phyloP scores from a whole-genome alignment of 495 filamentous ascomycete species.

The Penicillium paxilli region DNA sequence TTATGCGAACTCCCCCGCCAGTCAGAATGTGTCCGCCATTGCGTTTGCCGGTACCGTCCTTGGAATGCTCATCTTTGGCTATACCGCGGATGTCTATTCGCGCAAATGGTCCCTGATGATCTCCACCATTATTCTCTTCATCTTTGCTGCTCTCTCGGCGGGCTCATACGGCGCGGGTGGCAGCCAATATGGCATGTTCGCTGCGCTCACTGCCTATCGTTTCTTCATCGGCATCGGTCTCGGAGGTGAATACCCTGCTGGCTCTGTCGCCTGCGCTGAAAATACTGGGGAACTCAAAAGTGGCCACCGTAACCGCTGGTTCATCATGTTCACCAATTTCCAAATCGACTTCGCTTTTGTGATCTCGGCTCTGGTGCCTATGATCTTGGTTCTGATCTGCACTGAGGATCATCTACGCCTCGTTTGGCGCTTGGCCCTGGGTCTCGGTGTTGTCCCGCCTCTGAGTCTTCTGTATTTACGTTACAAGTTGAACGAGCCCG shows the following conservation, averaged over 20 bases:
- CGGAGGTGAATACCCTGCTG: constrained; percentile 85
- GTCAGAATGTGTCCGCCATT: constrained; percentile 71
- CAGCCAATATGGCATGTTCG: constrained; percentile 65
- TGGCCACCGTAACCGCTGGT: constrained; percentile 85
- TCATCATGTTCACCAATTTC: constrained; percentile 90
- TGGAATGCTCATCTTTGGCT: constrained; percentile 82
- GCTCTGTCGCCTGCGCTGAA: constrained; percentile 81
- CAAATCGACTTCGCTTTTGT: constrained; percentile 84
- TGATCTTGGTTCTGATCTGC: constrained; percentile 68
- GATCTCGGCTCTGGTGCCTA: constrained; percentile 70
- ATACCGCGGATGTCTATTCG: constrained; percentile 78
- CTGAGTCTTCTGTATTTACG: constrained; percentile 73
- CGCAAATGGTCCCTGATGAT: constrained; percentile 77
- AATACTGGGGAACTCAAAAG: constrained; percentile 76
- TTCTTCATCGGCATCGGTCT: constrained; percentile 73
- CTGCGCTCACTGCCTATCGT: constrained; percentile 80
- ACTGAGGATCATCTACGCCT: constrained; percentile 67
- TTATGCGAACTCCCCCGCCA: constrained; percentile 65
- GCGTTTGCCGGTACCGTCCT: constrained; percentile 88
- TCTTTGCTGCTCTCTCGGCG: constrained; percentile 78
- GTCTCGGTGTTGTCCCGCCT: constrained; percentile 78
- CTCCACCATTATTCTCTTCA: constrained; percentile 77
- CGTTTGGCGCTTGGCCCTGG: constrained; percentile 75
- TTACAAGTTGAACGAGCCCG: constrained; percentile 75
- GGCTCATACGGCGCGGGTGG: constrained; percentile 73